Base-by-base conservation (phyloP, 1,284 basidiomycete species). In the Sphagnurus paluster region DNA sequence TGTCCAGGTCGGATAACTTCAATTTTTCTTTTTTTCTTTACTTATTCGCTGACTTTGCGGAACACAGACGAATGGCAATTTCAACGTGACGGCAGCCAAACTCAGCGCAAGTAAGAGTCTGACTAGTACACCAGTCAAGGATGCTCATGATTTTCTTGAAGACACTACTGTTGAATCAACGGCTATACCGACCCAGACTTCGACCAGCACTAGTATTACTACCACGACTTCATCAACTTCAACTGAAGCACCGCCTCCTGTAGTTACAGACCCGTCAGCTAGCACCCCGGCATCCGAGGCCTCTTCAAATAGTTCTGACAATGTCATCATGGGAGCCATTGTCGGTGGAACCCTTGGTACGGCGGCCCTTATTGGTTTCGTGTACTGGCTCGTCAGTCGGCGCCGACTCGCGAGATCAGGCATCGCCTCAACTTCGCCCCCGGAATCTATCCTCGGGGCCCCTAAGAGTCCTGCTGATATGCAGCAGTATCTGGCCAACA, bases 401-500 rank as follows among this genome's bases (percentile, higher is more conserved):
- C 49, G 48, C 2, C 50, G 45, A 36, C 32, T 49, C 4, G 33
- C 48, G 9, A n/a, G 42, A 17, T 23, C 28, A 3, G 46, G 47
- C 6, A 19, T 39, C 7, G 19, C 16, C 10, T 43, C 49, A 20
- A 10, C 32, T 19, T 54, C 49, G 24, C 46, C 49, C 11, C 13
- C 23, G 9, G 46, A 24, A 11, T 20, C 8, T 41, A 24, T 14
- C 17, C 29, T 8, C 33, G 33, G 17, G 35, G 17, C 11, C 29
- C 17, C 14, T 10, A 16, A 11, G 21, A n/a, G n/a, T n/a, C n/a
- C 41, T 19, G 33, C 33, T 28, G 43, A 32, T 9, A 58, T 58
- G 58, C 55, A 39, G 30, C 52, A 58, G 45, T 49, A 58, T 30
- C 42, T 52, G 26, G 51, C 50, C 4, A 56, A 58, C 39, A 57